Evolutionary conservation across 345 rosid species (phyloP).

Genomic region (Acer yangbiense): DNA sequence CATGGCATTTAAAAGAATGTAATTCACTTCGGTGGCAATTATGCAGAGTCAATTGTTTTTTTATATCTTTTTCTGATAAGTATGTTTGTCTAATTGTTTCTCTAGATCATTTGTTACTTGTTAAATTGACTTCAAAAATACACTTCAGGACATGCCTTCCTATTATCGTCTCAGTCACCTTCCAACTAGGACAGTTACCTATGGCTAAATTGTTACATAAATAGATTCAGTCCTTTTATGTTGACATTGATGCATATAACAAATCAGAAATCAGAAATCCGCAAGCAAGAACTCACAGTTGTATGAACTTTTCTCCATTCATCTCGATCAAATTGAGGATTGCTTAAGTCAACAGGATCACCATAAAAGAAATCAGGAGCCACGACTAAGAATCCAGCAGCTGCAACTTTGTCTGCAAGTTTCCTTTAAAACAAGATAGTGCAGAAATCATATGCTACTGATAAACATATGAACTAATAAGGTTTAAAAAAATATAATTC

Average conservation of each 20-base stretch:
- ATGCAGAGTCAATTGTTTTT: not conserved
- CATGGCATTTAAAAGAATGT: not conserved
- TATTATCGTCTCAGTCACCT: not conserved
- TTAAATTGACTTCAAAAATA: not conserved
- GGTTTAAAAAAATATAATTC: not conserved
- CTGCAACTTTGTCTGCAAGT: slow-evolving; percentile 19
- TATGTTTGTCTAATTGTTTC: too few relatives aligned
- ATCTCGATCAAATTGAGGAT: slow-evolving; percentile 14
- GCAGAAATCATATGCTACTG: not conserved
- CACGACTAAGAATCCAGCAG: slow-evolving; percentile 15
- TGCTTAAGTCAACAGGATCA: slow-evolving; percentile 2
- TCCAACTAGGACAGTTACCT: too few relatives aligned
- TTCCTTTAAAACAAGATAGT: slow-evolving; percentile 12
- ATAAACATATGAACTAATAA: not conserved
- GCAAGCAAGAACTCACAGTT: slow-evolving; percentile 9
- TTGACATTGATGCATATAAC: not conserved
- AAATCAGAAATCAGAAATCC: not conserved
- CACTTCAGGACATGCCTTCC: not conserved
- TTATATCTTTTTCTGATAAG: not conserved
- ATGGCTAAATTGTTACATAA: too few relatives aligned
- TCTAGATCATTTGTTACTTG: not conserved
- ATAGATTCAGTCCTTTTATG: not conserved
- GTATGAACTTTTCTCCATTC: slow-evolving; percentile 14
- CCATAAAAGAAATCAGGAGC: slow-evolving; percentile 26
- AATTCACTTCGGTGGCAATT: not conserved